phyloP scores from a whole-genome alignment of 495 filamentous ascomycete genomes.

The Bombardia bombarda region DNA sequence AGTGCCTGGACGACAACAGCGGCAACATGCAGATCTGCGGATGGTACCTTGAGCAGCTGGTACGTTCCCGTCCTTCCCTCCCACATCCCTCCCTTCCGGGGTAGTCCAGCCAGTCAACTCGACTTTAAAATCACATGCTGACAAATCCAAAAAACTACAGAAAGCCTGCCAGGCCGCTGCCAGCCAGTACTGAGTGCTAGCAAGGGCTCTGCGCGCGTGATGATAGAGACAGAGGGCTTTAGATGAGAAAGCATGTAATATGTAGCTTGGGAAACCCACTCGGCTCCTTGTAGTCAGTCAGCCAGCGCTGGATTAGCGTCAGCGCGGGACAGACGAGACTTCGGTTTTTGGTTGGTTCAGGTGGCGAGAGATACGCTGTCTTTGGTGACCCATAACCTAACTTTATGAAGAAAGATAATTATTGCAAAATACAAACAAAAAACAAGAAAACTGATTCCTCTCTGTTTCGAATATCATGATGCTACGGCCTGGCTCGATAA shows the following conservation, averaged over 20 bases:
- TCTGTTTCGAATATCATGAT: too few relatives aligned
- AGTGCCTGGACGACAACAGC: constrained; percentile 89
- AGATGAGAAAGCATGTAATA: too few relatives aligned
- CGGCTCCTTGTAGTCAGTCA: too few relatives aligned
- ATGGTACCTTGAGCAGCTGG: constrained; percentile 95
- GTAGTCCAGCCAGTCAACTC: neutral
- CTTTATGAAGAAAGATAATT: neutral
- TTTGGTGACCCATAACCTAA: constrained; percentile 1
- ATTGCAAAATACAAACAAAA: neutral
- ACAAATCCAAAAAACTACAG: constrained; percentile 25
- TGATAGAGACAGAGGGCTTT: neutral
- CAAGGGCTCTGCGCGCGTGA: neutral
- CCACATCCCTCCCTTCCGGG: neutral
- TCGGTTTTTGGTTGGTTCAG: too few relatives aligned
- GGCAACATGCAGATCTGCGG: constrained; percentile 93
- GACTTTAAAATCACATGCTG: constrained; percentile 2
- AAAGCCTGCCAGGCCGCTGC: constrained; percentile 93
- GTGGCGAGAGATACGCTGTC: too few relatives aligned
- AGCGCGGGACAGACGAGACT: too few relatives aligned
- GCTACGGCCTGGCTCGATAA: too few relatives aligned
- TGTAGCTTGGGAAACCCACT: too few relatives aligned
- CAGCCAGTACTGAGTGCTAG: constrained; percentile 62
- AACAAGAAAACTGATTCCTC: neutral
- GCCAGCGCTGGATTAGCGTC: too few relatives aligned
- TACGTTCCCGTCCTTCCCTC: constrained; percentile 15